Evolutionary conservation across 2,329 filamentous ascomycete genomes (phyloP), one percentile per base, ranked within the genome.

Genomic region (Aquanectria penicillioides): DNA sequence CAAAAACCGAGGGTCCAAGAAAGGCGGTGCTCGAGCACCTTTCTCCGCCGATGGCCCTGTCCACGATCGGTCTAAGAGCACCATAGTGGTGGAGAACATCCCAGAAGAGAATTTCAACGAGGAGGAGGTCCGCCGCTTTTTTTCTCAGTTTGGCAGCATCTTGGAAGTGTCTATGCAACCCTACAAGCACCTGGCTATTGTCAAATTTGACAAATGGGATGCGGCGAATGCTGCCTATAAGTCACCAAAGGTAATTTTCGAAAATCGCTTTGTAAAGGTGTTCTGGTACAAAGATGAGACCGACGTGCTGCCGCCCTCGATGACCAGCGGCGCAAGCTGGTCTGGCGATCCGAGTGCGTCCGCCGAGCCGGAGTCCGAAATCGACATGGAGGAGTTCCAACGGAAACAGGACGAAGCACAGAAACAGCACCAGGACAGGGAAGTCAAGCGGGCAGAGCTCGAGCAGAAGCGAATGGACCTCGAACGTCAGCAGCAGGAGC

Each of bases 231-330:
- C 85, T 13, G 92, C 92, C 2, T 93, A 92, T 72, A 83, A 84
- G 41, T 93, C 89, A 8, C 91, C 92, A 0, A 93, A 93, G 70
- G 89, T 88, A 41, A 89, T 95, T 38, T 95, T 94, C 70, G 90
- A 94, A 68, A 95, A 94, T 66, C 83, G 92, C 10, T 95, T 95
- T 67, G 92, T 95, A 44, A 94, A 93, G 68, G 89, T 94, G 0
- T 93, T 89, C 68, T 94, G 91, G 91, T 83, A 87, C 70, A 89
- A 86, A 66, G 82, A 84, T 6, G 81, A 83, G 22, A 74, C 76
- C 13, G 77, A 81, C 15, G 47, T 41, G 4, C 12, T 66, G 36
- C 69, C 69, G 3, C 59, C 74, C 11, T 70, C 73, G 2, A 53
- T 57, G 62, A 68, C 50, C n/a, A 65, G 46, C 48, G 69, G 22